Evolutionary conservation across 345 rosid species (phyloP).

Genomic region (Eucalyptus cloeziana): DNA sequence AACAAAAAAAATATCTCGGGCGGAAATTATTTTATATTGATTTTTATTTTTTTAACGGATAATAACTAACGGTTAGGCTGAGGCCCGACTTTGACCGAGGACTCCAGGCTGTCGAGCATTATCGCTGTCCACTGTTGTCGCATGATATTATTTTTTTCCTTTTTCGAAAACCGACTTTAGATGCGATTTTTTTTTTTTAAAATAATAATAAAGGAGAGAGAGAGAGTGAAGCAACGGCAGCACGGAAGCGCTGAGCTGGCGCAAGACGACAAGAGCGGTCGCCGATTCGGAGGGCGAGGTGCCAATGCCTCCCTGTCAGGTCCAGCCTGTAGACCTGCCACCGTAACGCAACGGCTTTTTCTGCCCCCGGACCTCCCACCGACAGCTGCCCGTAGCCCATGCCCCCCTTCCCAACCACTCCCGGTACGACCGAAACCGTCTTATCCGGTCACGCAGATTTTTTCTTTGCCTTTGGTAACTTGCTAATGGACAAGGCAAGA

Average conservation of each 20-base stretch:
- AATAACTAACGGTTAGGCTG: neutral
- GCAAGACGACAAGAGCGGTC: slow-evolving; percentile 58
- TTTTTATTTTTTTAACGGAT: neutral
- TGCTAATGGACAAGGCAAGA: neutral
- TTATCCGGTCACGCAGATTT: neutral
- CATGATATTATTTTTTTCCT: neutral
- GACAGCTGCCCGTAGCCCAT: slow-evolving; percentile 22
- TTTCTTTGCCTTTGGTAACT: neutral
- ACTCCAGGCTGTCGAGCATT: slow-evolving; percentile 4
- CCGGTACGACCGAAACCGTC: neutral
- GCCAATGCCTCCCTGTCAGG: slow-evolving; percentile 23
- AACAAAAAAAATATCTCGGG: neutral
- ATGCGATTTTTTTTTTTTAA: neutral
- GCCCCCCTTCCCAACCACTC: neutral
- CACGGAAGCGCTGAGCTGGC: slow-evolving; percentile 47
- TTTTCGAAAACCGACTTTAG: neutral
- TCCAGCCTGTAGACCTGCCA: slow-evolving; percentile 62
- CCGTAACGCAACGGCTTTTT: slow-evolving; percentile 30
- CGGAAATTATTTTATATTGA: neutral
- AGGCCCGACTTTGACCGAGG: neutral
- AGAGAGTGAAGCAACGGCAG: slow-evolving; percentile 8
- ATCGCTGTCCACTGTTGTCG: neutral
- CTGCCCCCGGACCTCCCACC: neutral
- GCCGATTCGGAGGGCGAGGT: slow-evolving; percentile 58
- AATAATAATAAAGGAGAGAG: neutral